Evolutionary conservation across 345 rosid species (phyloP), one percentile per base, ranked within the genome.

Genomic region (Gossypium thurberi): DNA sequence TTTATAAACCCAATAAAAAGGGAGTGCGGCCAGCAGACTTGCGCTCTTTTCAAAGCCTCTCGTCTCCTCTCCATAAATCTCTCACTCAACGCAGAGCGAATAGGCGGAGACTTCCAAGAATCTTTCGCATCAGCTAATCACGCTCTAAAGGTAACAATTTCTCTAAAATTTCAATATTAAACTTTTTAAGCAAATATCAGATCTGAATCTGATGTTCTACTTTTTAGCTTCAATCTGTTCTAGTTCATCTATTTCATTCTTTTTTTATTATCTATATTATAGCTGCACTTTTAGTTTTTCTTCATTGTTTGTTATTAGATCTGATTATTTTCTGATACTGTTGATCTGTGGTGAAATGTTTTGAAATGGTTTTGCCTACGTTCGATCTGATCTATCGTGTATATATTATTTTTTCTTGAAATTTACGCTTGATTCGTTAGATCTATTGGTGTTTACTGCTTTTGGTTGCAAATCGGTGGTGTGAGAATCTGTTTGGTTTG

Each of bases 31-130:
- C 40, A 33, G 40, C 40, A 33, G 40, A 5, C 40, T 33, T 33
- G 40, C 52, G 52, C 52, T 10, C 9, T 52, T 52, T 52, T 52
- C 57, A 52, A 52, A 52, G 57, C 23, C 18, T 51, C 57, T 52
- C 40, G 40, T 33, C 40, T 17, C n/a, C 8, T 52, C 21, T 52
- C 57, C 21, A 6, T 20, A 52, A 52, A 51, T 52, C 55, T 53
- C 68, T 65, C 46, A 72, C 75, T 77, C 77, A 28, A 71, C 64
- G 69, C 56, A 59, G 69, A 82, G 79, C 68, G 74, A 75, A 4
- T 71, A 76, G 83, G 81, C 82, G 78, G 86, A 74, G 82, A 8
- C 15, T 28, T 81, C 84, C 81, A 51, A 67, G 33, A 55, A 59
- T 69, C 73, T 5, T 3, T 71, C 77, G 20, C 12, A 8, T 8